Base-by-base conservation (phyloP, 179 eudicot species). In the Gypsophila paniculata region DNA sequence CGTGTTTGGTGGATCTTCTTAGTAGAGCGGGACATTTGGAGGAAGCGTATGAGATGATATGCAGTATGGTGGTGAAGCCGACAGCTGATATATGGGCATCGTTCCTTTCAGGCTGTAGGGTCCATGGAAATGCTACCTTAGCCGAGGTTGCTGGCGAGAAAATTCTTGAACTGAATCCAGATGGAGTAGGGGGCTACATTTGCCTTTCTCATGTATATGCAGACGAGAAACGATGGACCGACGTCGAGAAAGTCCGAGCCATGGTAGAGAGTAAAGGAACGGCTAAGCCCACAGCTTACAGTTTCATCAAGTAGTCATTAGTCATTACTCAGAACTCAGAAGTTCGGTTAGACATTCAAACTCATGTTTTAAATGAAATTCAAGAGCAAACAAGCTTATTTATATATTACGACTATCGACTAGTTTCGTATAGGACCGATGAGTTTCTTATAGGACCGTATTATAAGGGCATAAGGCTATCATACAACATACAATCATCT, bases 171-270 rank as follows among this genome's bases (percentile, higher is more conserved):
- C 25, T 5, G 34, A 67, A 78, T n/a, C 60, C 77, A 11, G 38
- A 73, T 73, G 22, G 77, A 52, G 67, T 68, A 61, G 67, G 81
- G 21, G 61, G 71, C 65, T 73, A 78, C 69, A 69, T 78, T 19
- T 73, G 74, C 58, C 74, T 78, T n/a, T 78, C 81, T n/a, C 77
- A 78, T 68, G 59, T 53, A 39, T 78, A 78, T 63, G 81, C 77
- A 69, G 66, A 70, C 73, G 81, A 78, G 64, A 65, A 74, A 68
- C 69, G 81, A 51, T 78, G 81, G 81, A 57, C 7, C 62, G 77
- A 78, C 61, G 77, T 69, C 12, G 77, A 73, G 55, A 78, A 69
- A 39, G 18, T 78, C 54, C 68, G 77, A 68, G 66, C 36, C 48
- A 13, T 53, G 25, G 70, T 63, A 69, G 72, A 60, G 39, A 68